These are phyloP conservation scores for Beauveria sp. DNA, from an alignment of 2,329 filamentous ascomycete genomes.

Conservation along the genomic window DNA sequence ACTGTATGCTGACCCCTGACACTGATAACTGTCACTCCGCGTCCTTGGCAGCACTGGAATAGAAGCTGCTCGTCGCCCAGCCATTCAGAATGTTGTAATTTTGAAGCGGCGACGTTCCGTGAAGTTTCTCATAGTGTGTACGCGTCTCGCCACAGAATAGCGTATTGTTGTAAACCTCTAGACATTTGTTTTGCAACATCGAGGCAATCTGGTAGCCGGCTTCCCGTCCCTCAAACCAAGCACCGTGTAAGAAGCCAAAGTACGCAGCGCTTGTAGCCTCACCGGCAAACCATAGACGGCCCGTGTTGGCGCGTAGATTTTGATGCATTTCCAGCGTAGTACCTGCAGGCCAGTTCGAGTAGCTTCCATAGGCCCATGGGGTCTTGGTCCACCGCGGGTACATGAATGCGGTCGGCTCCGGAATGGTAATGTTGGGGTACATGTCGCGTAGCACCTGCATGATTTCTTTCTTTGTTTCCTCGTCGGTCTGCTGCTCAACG, in stretches of 20 bases:
- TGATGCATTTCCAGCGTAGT: slow-evolving; percentile 59
- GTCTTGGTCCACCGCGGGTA: slow-evolving; percentile 50
- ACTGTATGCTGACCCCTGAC: background rate
- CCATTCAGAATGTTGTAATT: slow-evolving; percentile 28
- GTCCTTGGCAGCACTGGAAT: background rate
- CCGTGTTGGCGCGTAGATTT: slow-evolving; percentile 58
- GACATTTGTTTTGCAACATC: slow-evolving; percentile 18
- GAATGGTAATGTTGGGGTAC: slow-evolving; percentile 49
- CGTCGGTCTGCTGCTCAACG: slow-evolving; percentile 51
- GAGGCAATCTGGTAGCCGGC: slow-evolving; percentile 37
- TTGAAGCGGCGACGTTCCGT: slow-evolving; percentile 26
- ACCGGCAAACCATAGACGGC: slow-evolving; percentile 56
- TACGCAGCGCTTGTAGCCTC: slow-evolving; percentile 56
- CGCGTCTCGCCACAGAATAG: slow-evolving; percentile 15
- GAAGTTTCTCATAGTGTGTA: slow-evolving; percentile 16
- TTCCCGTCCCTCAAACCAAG: slow-evolving; percentile 48
- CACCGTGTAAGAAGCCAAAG: slow-evolving; percentile 59
- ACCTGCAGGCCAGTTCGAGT: slow-evolving; percentile 60
- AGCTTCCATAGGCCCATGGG: slow-evolving; percentile 48
- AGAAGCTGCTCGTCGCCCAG: slow-evolving; percentile 30
- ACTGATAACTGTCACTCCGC: background rate
- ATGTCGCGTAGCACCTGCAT: slow-evolving; percentile 52
- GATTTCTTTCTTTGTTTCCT: slow-evolving; percentile 47
- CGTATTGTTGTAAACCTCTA: slow-evolving; percentile 9
- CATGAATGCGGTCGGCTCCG: slow-evolving; percentile 51